Base-by-base conservation (phyloP, 495 filamentous ascomycete species). In the Penicillium ucsense region DNA sequence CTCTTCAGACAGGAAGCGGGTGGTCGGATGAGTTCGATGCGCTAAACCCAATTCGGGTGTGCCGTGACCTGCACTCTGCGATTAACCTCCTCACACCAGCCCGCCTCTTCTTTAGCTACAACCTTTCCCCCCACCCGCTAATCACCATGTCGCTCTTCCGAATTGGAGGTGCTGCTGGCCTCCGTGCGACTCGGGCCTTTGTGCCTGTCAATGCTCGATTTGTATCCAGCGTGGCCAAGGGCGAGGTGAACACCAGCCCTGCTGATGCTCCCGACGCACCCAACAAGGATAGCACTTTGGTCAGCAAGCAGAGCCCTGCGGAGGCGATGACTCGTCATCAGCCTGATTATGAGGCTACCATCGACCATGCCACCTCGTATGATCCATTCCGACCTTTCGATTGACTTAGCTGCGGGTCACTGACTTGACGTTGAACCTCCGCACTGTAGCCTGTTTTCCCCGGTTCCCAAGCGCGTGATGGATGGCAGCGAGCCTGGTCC, bases 401-500 rank as follows among this genome's bases (percentile, higher is more conserved):
- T 35, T 43, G 8, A 31, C 34, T 38, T 41, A 47, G 35, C 49
- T 38, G 31, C 32, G n/a, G 44, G 35, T 48, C 38, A 40, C 63
- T 68, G 56, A 69, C 48, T 39, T 39, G 27, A 36, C 51, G 41
- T 41, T 35, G 20, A 20, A 20, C 36, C 36, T 37, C 41, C 11
- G 36, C 48, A 9, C 33, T 95, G 90, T 44, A 78, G 43, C 7
- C 43, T 77, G 61, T 98, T 88, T 71, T 94, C 91, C 32, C 91
- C 88, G 27, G 79, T 95, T 38, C 89, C 92, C 47, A 87, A 82
- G 71, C 75, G 81, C 48, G 81, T 94, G 42, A 88, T 94, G 80
- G 84, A 90, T 65, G 90, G 89, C 54, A 92, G 85, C 63, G 89
- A 95, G 66, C 80, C 84, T n/a, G 79, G 76, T 32, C 79, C 81